Conservation (phyloP, 345 rosid genomes). For the Acer negundo region DNA sequence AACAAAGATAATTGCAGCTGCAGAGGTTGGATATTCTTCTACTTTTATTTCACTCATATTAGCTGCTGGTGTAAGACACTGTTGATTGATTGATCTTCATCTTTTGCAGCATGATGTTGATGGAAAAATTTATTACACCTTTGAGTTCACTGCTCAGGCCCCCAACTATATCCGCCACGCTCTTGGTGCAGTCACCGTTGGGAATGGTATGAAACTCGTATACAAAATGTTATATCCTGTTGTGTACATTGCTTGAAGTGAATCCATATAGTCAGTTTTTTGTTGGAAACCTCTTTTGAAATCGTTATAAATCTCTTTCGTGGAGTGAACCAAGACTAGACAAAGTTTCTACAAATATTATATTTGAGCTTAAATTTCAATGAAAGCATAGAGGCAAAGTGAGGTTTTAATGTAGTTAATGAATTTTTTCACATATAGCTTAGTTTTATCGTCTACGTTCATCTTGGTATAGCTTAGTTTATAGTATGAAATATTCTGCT, state of each 20-base stretch:
- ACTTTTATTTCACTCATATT: not conserved
- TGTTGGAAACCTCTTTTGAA: not conserved
- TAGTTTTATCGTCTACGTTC: not conserved
- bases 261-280: not conserved
- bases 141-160: constrained; percentile 82
- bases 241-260: not conserved
- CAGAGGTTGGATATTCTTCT: constrained; percentile 53
- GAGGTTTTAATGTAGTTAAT: too few species aligned
- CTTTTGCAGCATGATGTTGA: constrained; percentile 69
- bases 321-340: not conserved
- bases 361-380: not conserved
- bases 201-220: constrained; percentile 58
- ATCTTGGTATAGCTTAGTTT: not conserved
- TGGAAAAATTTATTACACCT: constrained; percentile 73
- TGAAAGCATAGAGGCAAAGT: not conserved
- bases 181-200: constrained; percentile 63
- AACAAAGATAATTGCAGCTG: constrained; percentile 66
- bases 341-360: not conserved
- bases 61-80: not conserved
- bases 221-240: not conserved
- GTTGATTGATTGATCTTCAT: not conserved
- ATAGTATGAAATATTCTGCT: not conserved
- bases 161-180: constrained; percentile 94
- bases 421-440: too few species aligned
- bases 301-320: not conserved